Evolutionary conservation across 2,329 filamentous ascomycete genomes (phyloP), one percentile per base, ranked within the genome.

Genomic region (Aspergillus sojae): DNA sequence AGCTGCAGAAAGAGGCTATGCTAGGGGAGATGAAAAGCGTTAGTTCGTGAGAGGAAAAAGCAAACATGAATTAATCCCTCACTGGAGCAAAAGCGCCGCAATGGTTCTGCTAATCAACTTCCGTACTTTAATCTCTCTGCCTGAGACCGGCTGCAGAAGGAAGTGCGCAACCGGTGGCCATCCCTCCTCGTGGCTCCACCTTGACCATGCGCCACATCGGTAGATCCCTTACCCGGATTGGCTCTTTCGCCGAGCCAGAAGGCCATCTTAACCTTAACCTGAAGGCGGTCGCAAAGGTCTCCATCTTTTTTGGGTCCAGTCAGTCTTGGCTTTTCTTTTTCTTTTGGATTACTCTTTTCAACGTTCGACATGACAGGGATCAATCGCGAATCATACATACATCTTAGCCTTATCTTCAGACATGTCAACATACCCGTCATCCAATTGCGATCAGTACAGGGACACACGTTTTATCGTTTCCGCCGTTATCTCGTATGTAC

Each of bases 41-140:
- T 54, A 54, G 50, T 21, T 16, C 19, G 28, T 23, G 30, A 21
- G n/a, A 45, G 11, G 23, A 54, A 54, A 54, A 54, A 54, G 50
- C 50, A 54, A 54, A 5, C 32, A 39, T 39, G 32, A 55, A 21
- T 16, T 55, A 55, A 55, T 55, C 52, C 52, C 52, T 55, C 52
- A 55, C 50, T 54, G 30, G 32, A 28, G 30, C 5, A 11, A 52
- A 52, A n/a, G 16, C 48, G 28, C 23, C 23, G 45, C 45, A 48
- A 26, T 48, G 45, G 23, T 41, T 41, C 45, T 48, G 12, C 21
- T 48, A 32, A 53, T 34, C 48, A 53, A 36, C 34, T 16, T 36
- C 34, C 34, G 34, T 16, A 36, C 34, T 36, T 36, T 36, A 36
- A 36, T 28, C 16, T 32, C 26, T 34, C 30, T 30, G 19, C 9